Percentiles rank a stretch among this genome's conserved stretches.
phyloP scores from a whole-genome alignment of 2,329 filamentous ascomycete genomes.

The Trichoderma sp. region DNA sequence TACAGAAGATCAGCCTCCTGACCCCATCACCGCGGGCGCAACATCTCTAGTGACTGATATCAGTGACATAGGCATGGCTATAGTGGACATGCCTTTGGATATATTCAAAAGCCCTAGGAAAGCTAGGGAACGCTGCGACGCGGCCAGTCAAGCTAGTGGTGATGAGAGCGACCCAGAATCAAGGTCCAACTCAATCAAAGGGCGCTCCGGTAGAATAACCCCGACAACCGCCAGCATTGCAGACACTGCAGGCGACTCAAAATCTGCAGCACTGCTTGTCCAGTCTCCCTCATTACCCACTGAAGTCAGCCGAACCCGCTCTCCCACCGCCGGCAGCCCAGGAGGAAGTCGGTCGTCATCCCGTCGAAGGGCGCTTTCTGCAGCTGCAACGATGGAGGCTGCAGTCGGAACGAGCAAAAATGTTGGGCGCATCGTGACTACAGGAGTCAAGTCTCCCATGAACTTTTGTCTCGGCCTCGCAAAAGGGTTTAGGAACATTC shows the following conservation, averaged over 20 bases:
- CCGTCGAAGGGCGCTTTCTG: slow-evolving; percentile 3
- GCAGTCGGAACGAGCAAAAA: slow-evolving; percentile 65
- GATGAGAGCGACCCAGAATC: slow-evolving; percentile 15
- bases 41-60: slow-evolving; percentile 80
- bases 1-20: slow-evolving; percentile 73
- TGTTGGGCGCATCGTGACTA: slow-evolving; percentile 67
- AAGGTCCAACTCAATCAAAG: slow-evolving; percentile 13
- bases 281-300: neutral
- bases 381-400: slow-evolving; percentile 47
- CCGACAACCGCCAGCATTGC: neutral
- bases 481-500: slow-evolving; percentile 84
- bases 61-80: slow-evolving; percentile 74
- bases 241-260: neutral
- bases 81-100: slow-evolving; percentile 68
- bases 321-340: slow-evolving; percentile 12
- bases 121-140: neutral
- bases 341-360: neutral
- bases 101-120: slow-evolving; percentile 44
- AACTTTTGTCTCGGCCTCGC: slow-evolving; percentile 80
- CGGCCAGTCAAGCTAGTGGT: slow-evolving; percentile 13
- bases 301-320: neutral
- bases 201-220: neutral
- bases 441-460: slow-evolving; percentile 77
- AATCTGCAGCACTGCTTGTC: neutral
- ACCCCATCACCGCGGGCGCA: slow-evolving; percentile 75